Evolutionary conservation across 345 rosid species (phyloP), one percentile per base, ranked within the genome.

Genomic region (Arabis alpina): DNA sequence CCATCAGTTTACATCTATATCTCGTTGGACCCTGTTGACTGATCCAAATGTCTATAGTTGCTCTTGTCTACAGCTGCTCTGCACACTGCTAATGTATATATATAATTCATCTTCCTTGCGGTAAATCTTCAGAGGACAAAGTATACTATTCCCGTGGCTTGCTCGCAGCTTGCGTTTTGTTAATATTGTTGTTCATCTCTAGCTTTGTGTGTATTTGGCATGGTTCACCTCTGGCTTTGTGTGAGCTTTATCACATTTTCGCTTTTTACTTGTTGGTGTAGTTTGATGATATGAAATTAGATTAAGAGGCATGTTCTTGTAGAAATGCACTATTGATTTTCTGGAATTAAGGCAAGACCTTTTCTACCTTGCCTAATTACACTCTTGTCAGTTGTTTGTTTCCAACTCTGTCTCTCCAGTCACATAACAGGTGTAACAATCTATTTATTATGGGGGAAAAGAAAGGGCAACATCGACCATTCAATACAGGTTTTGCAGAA

Each of bases 321-420:
- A 56, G 15, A 45, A 13, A 4, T 57, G 40, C 48, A 4, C 14
- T 57, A 2, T 11, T 10, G 37, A 5, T 6, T 34, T 34, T 6
- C 8, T 34, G 37, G 8, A 34, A 32, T 32, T 6, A 32, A 32
- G 36, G 36, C 36, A 4, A 32, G 36, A 32, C 36, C 36, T 32
- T 32, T 32, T 6, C 6, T 32, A 32, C 7, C 7, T 32, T 5
- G 36, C 36, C 7, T 32, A 32, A 36, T 23, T 87, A 82, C 23
- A 23, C 10, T 32, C 14, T 13, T 37, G 23, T 11, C 37, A 61
- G 66, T 45, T 67, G 47, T 24, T 37, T 48, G 60, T 19, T 41
- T 19, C 27, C 4, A 54, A 32, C n/a, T 23, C 7, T 16, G 36
- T 32, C 13, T 42, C 53, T 28, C 52, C 4, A 50, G 52, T 60